Evolutionary conservation across 805 yeast genomes (phyloP), one percentile per base, ranked within the genome.

Genomic region (Candida verbasci): DNA sequence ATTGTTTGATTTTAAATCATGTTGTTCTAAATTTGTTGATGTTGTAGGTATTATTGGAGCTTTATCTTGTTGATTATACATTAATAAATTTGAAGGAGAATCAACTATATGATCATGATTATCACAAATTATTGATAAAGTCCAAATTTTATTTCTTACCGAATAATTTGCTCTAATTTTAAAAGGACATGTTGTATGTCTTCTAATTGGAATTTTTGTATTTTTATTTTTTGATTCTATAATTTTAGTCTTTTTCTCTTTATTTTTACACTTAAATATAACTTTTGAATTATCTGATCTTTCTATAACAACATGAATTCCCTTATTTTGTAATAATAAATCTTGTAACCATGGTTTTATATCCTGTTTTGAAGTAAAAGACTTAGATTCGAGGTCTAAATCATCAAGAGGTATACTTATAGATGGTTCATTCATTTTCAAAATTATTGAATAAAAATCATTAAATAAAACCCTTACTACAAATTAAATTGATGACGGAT

Each of bases 111-210:
- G 87, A 43, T 81, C 73, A 54, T 80, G 87, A 4, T 55, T 53
- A 44, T 76, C 80, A 53, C 76, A 75, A 24, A 80, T 69, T 12
- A 80, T 74, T 15, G 76, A 82, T 22, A 80, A 60, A 11, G 76
- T 62, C 87, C 87, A 80, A 37, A 62, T 58, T 40, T 66, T 60
- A 24, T 72, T 63, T 42, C 78, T 59, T 9, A 74, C 44, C 1
- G 80, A 72, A 47, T 61, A 78, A 44, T 80, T 78, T 2, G 86
- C 86, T 37, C 87, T 55, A 29, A 80, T 68, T 51, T 82, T 64
- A 49, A 80, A 80, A 2, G 86, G 86, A 49, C 86, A 80, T 16
- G 67, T 63, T 10, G 60, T 60, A 24, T 44, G 52, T 31, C 54
- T 42, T 33, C 58, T 45, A 4, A 35, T 25, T 11, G 40, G 40